Percentiles rank a stretch among this genome's conserved stretches.
These are phyloP conservation scores for Amanita phalloides DNA, from an alignment of 768 basidiomycete species.

Conservation along the genomic window DNA sequence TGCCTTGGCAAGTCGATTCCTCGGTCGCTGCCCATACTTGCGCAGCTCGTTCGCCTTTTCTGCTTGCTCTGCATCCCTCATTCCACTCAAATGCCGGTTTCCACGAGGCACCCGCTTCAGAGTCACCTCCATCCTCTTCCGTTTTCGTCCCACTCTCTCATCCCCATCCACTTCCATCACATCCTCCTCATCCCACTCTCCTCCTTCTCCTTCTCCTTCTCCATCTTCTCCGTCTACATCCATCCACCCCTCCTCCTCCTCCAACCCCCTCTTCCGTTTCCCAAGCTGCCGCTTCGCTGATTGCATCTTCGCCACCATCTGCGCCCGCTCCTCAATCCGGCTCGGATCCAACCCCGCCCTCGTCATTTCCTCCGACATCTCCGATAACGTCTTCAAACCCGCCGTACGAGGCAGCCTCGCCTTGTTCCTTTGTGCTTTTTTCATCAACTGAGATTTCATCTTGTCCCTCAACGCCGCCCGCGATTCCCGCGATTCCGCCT, in stretches of 20 bases:
- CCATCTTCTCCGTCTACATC: constrained; percentile 33
- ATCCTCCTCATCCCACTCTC: constrained; percentile 32
- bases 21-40: constrained; percentile 76
- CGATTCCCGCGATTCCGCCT: constrained; percentile 62
- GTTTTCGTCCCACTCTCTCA: constrained; percentile 42
- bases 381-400: constrained; percentile 55
- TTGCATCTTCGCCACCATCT: constrained; percentile 64
- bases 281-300: constrained; percentile 56
- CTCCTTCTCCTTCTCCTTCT: constrained; percentile 28
- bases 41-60: constrained; percentile 73
- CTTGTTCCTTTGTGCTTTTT: constrained; percentile 83
- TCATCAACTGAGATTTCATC: constrained; percentile 63
- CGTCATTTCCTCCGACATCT: constrained; percentile 75
- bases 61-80: constrained; percentile 75
- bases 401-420: constrained; percentile 71
- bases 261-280: constrained; percentile 61
- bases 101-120: constrained; percentile 49
- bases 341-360: constrained; percentile 85
- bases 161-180: constrained; percentile 47
- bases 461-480: constrained; percentile 50
- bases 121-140: constrained; percentile 48
- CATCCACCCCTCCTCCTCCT: constrained; percentile 47
- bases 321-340: constrained; percentile 81
- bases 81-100: constrained; percentile 68
- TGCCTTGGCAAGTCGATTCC: constrained; percentile 84